These are phyloP conservation scores for Penicillium argentinense DNA, from an alignment of 495 filamentous ascomycete genomes.

Conservation along the genomic window DNA sequence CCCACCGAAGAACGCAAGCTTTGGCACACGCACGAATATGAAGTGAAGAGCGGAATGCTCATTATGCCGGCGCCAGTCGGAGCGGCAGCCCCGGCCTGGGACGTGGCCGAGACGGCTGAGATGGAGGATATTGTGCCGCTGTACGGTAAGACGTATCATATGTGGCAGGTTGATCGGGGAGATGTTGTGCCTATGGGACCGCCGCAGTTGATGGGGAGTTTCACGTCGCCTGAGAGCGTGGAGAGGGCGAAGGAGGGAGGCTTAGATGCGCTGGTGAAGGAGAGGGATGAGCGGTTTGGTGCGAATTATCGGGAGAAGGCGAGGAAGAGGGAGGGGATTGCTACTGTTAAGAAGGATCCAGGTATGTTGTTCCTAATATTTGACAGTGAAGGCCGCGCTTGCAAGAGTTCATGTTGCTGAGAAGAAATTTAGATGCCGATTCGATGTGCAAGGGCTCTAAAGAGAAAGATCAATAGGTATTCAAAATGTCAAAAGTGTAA, in stretches of 20 bases:
- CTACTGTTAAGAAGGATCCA: constrained; percentile 56
- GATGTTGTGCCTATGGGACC: constrained; percentile 70
- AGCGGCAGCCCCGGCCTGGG: constrained; percentile 62
- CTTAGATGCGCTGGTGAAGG: constrained; percentile 57
- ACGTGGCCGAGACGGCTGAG: constrained; percentile 72
- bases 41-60: constrained; percentile 84
- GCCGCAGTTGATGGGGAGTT: constrained; percentile 78
- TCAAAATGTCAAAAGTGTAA: no score
- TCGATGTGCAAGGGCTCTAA: constrained; percentile 35
- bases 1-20: constrained; percentile 63
- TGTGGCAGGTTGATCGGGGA: constrained; percentile 87
- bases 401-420: constrained; percentile 5
- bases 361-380: no score
- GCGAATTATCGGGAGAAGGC: constrained; percentile 60
- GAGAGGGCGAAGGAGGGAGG: constrained; percentile 56
- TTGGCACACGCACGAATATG: constrained; percentile 83
- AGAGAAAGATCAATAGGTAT: neutral
- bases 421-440: constrained; percentile 45
- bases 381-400: neutral
- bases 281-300: constrained; percentile 67
- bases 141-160: constrained; percentile 89
- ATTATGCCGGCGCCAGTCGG: constrained; percentile 71
- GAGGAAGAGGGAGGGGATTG: constrained; percentile 61
- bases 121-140: constrained; percentile 70
- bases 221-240: constrained; percentile 57